Base-by-base conservation (phyloP, 2,329 filamentous ascomycete species). In the Harringtonia aguacate region DNA sequence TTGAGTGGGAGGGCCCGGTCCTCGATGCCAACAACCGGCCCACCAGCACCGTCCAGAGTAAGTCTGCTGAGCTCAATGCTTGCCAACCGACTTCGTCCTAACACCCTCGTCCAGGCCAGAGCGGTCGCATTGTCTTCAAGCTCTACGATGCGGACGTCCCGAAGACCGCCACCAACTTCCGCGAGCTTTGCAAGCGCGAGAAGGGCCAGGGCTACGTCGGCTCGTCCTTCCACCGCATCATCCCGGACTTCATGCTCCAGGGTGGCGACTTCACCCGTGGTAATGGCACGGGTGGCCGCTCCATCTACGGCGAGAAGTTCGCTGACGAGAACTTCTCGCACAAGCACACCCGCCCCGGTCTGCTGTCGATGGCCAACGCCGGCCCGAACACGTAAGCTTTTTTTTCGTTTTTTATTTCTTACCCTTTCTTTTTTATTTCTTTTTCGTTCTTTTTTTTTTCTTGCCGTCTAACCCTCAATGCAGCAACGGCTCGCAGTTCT, bases 401-500 rank as follows among this genome's bases (percentile, higher is more conserved):
- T n/a, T n/a, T n/a, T n/a, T n/a, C n/a, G n/a, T n/a, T n/a, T n/a
- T n/a, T n/a, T 27, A 5, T 13, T 17, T 30, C 21, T 22, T 8
- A 7, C 14, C 18, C 10, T 18, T 2, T 10, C 10, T 30, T 14
- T 21, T 39, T 15, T 36, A 13, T 18, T 8, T 31, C 27, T 24
- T 18, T 30, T 34, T 8, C 8, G 8, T 18, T 21, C 30, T 4
- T 7, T n/a, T 30, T 28, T 28, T 24, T 8, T 15, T 13, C 37
- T n/a, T 21, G 10, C 3, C 22, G 8, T 2, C 43, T 45, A 44
- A 50, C 39, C 13, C 69, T 12, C 17, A n/a, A 68, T 69, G 1
- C 30, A 95, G 92, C 65, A 98, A 98, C 70, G 92, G 92, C 58
- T 94, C 86, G 41, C 90, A 97, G 68, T 97, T 97, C 77, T 97